A percentile compares a stretch with the other conserved stretches of the same genome.
phyloP scores from a whole-genome alignment of 2,329 filamentous ascomycete genomes.

The Ophiosphaerella herpotricha region DNA sequence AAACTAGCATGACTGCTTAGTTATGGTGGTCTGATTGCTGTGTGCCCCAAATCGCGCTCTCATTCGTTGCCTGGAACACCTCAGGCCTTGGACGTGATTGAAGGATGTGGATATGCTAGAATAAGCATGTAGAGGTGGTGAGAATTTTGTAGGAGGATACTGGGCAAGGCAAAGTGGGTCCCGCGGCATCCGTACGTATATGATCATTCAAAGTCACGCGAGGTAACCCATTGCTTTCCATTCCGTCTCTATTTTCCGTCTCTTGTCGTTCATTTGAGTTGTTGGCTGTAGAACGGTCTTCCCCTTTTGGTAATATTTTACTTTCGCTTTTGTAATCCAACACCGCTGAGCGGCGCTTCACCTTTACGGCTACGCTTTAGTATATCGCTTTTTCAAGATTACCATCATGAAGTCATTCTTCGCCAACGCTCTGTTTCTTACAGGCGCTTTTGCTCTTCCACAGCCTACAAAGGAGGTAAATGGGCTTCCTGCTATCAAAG shows the following conservation, averaged over 20 bases:
- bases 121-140: conserved; percentile 1
- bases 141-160: neutral
- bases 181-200: neutral
- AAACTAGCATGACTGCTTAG: conserved; percentile 23
- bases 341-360: conserved; percentile 32
- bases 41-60: conserved; percentile 1
- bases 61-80: conserved; percentile 9
- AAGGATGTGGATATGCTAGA: conserved; percentile 10
- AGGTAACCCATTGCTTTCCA: conserved; percentile 2
- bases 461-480: conserved; percentile 2
- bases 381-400: neutral
- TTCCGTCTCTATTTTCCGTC: conserved; percentile 4
- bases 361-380: conserved; percentile 1
- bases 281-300: conserved; percentile 32
- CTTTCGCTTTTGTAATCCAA: conserved; percentile 1
- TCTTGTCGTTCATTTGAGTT: conserved; percentile 21
- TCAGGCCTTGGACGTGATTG: conserved; percentile 19
- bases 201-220: neutral
- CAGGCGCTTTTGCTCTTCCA: conserved; percentile 20
- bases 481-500: conserved; percentile 2
- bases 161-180: neutral
- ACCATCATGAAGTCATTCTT: conserved; percentile 20
- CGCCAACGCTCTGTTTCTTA: conserved; percentile 6
- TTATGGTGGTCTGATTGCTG: conserved; percentile 4
- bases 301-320: conserved; percentile 17